Evolutionary conservation across 2,329 filamentous ascomycete species (phyloP).

Genomic region (Colletotrichum spaethianum): DNA sequence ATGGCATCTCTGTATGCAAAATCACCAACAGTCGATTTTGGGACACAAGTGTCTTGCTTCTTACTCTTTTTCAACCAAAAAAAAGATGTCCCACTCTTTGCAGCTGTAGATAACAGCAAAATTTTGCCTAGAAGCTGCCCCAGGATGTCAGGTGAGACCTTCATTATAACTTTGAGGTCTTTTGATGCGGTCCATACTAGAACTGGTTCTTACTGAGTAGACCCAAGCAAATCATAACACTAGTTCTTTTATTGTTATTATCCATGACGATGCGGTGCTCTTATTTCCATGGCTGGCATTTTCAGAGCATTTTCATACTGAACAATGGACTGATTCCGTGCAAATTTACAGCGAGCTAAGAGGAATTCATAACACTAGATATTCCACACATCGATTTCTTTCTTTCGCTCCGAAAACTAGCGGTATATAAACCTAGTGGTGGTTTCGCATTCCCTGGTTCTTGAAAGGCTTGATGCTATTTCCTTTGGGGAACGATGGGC

Average conservation of each 20-base stretch:
- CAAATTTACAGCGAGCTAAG: not conserved
- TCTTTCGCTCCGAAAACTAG: not conserved
- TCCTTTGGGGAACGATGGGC: constrained; percentile 36
- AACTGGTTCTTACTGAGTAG: not conserved
- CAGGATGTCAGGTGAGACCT: not conserved
- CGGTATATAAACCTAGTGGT: not conserved
- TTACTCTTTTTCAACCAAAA: not conserved
- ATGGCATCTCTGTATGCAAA: not conserved
- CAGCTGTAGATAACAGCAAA: no score
- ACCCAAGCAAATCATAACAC: not conserved
- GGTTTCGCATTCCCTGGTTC: constrained; percentile 30
- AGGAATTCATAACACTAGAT: no score
- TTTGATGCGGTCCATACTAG: no score
- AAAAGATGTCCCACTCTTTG: no score
- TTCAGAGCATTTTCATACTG: no score
- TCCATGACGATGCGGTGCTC: no score
- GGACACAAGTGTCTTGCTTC: not conserved
- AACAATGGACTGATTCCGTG: not conserved
- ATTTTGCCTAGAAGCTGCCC: not conserved
- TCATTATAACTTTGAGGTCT: no score
- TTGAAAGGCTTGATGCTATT: constrained; percentile 40
- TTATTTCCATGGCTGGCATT: no score
- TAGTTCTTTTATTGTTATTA: not conserved
- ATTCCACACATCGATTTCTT: not conserved
- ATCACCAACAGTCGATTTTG: not conserved